phyloP scores from a whole-genome alignment of 192 early-diverging fungal species.

The Coemansia sp. region DNA sequence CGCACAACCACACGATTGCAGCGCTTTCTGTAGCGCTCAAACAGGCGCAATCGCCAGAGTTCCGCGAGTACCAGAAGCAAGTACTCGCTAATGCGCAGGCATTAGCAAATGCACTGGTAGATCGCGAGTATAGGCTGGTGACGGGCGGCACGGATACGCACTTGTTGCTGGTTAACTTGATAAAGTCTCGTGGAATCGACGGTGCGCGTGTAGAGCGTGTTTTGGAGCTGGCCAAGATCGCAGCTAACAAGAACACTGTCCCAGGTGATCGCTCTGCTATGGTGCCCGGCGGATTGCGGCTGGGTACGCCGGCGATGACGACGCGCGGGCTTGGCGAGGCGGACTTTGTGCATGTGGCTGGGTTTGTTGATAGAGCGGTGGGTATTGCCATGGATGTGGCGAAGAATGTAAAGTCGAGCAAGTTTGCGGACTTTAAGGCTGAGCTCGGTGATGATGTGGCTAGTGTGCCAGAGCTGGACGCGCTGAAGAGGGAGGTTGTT shows the following conservation, averaged over 20 bases:
- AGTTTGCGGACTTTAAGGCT: constrained; percentile 92
- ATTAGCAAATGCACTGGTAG: constrained; percentile 77
- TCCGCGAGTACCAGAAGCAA: constrained; percentile 90
- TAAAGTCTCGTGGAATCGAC: constrained; percentile 78
- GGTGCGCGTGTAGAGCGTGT: constrained; percentile 96
- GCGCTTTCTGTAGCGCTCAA: constrained; percentile 95
- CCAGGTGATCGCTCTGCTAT: constrained; percentile 95
- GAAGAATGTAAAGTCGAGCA: constrained; percentile 66
- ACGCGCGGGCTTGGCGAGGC: constrained; percentile 82
- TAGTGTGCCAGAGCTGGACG: constrained; percentile 61
- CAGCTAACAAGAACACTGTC: constrained; percentile 99
- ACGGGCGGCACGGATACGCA: constrained; percentile 97
- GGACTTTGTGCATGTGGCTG: constrained; percentile 88
- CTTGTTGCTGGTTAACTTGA: constrained; percentile 88
- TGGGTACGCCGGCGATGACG: constrained; percentile 99
- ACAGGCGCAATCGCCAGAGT: constrained; percentile 82
- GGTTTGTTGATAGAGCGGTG: constrained; percentile 89
- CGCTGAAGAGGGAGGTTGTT: constrained; percentile 79
- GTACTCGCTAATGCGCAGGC: constrained; percentile 90
- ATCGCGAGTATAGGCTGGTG: constrained; percentile 80
- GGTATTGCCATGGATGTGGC: constrained; percentile 75
- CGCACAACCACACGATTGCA: constrained; percentile 99
- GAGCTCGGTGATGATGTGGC: constrained; percentile 72
- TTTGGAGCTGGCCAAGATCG: constrained; percentile 95
- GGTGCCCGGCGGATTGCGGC: constrained; percentile 90